phyloP scores from a whole-genome alignment of 345 rosid species.

The Moringa oleifera region DNA sequence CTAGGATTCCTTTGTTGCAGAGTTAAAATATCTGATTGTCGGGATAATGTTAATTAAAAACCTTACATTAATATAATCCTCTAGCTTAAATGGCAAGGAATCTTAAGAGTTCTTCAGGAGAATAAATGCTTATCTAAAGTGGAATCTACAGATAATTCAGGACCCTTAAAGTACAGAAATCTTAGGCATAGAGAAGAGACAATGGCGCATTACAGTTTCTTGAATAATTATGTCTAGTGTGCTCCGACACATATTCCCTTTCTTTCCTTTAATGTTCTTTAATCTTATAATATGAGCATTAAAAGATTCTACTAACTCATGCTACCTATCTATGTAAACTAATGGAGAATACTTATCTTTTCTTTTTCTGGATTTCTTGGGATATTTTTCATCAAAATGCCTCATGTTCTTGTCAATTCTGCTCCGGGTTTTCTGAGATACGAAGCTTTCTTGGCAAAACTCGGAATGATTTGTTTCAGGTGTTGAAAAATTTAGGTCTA shows the following conservation, averaged over 20 bases:
- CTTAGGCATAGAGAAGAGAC: too few species aligned
- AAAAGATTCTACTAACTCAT: neutral
- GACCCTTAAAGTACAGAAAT: slow-evolving; percentile 12
- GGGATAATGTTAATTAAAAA: neutral
- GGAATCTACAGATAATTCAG: slow-evolving; percentile 5
- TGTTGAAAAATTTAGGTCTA: neutral
- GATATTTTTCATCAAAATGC: too few species aligned
- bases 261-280: neutral
- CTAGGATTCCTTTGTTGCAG: neutral
- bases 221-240: slow-evolving; percentile 10
- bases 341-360: neutral
- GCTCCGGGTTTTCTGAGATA: too few species aligned
- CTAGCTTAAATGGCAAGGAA: slow-evolving; percentile 12
- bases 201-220: neutral
- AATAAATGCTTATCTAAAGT: slow-evolving; percentile 19
- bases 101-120: neutral
- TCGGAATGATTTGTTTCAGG: too few species aligned
- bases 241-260: neutral
- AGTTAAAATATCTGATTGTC: neutral
- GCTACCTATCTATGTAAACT: slow-evolving; percentile 3
- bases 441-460: too few species aligned
- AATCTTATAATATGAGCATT: neutral
- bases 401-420: too few species aligned
- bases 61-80: too few species aligned
- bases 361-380: too few species aligned